Percentiles rank a stretch among this genome's conserved stretches.
Conservation (phyloP, 768 basidiomycete genomes). For the Coprinopsis cinerea region DNA sequence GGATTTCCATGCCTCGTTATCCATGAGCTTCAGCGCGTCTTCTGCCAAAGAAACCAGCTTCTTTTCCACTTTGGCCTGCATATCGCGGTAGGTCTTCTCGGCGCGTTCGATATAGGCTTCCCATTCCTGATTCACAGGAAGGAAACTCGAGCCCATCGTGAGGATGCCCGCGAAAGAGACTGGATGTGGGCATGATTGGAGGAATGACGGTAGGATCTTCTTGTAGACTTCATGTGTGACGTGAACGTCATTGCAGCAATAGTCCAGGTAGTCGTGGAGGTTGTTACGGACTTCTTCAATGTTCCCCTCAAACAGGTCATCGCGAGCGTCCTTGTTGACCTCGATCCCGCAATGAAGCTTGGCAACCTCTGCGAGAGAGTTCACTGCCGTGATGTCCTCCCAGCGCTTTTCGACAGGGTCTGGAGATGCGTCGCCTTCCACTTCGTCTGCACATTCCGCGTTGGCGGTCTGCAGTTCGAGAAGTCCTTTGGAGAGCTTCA, state of each 20-base stretch:
- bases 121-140: slow-evolving; percentile 90
- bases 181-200: slow-evolving; percentile 81
- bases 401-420: slow-evolving; percentile 57
- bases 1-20: slow-evolving; percentile 47
- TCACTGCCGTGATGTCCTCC: slow-evolving; percentile 91
- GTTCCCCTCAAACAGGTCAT: slow-evolving; percentile 66
- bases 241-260: slow-evolving; percentile 81
- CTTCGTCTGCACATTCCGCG: slow-evolving; percentile 9
- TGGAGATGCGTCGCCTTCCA: slow-evolving; percentile 24
- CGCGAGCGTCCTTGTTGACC: slow-evolving; percentile 72
- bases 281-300: slow-evolving; percentile 60
- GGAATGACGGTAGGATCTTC: slow-evolving; percentile 74
- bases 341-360: slow-evolving; percentile 80
- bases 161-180: slow-evolving; percentile 89
- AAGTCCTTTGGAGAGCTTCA: slow-evolving; percentile 37
- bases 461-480: slow-evolving; percentile 17
- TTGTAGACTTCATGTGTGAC: slow-evolving; percentile 80
- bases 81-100: slow-evolving; percentile 63
- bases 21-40: slow-evolving; percentile 59
- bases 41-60: slow-evolving; percentile 65
- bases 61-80: slow-evolving; percentile 75
- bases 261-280: slow-evolving; percentile 69
- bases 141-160: slow-evolving; percentile 87
- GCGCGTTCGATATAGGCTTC: slow-evolving; percentile 74
- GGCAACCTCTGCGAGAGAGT: slow-evolving; percentile 89